Percentiles rank a stretch among this genome's conserved stretches.
phyloP scores from a whole-genome alignment of 768 basidiomycete species.

The Tephrocybe sp. region DNA sequence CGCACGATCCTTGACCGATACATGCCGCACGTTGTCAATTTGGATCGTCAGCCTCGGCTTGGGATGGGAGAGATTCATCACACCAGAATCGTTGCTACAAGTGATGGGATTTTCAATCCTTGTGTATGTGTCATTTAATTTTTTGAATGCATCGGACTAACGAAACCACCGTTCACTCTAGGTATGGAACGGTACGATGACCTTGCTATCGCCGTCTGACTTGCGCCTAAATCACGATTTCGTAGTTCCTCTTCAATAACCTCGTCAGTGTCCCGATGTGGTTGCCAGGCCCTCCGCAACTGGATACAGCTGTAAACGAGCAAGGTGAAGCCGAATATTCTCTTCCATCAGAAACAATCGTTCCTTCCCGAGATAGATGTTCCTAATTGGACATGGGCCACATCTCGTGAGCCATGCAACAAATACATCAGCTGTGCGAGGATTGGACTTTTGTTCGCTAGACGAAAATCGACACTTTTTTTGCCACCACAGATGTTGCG shows the following conservation, averaged over 20 bases:
- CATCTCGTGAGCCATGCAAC: background rate
- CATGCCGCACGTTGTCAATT: constrained; percentile 92
- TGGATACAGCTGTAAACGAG: background rate
- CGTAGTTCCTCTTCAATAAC: constrained; percentile 86
- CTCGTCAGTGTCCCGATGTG: constrained; percentile 63
- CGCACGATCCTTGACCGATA: constrained; percentile 86
- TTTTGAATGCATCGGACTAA: constrained; percentile 1
- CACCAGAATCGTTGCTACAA: constrained; percentile 79
- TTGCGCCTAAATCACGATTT: background rate
- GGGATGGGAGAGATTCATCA: constrained; percentile 86
- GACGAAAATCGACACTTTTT: no score
- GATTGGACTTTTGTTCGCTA: no score
- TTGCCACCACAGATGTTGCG: no score
- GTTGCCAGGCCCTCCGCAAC: constrained; percentile 43
- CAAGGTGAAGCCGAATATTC: background rate
- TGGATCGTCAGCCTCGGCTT: constrained; percentile 89
- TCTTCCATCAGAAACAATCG: background rate
- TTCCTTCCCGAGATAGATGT: no score
- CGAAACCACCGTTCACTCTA: constrained; percentile 23
- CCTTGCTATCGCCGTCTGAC: constrained; percentile 6
- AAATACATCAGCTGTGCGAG: background rate
- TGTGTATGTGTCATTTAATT: constrained; percentile 55
- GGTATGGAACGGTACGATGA: constrained; percentile 77
- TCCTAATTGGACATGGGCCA: background rate
- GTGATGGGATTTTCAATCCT: constrained; percentile 82